These are phyloP conservation scores for Cladophialophora immunda DNA, from an alignment of 2,329 filamentous ascomycete genomes.

Conservation along the genomic window DNA sequence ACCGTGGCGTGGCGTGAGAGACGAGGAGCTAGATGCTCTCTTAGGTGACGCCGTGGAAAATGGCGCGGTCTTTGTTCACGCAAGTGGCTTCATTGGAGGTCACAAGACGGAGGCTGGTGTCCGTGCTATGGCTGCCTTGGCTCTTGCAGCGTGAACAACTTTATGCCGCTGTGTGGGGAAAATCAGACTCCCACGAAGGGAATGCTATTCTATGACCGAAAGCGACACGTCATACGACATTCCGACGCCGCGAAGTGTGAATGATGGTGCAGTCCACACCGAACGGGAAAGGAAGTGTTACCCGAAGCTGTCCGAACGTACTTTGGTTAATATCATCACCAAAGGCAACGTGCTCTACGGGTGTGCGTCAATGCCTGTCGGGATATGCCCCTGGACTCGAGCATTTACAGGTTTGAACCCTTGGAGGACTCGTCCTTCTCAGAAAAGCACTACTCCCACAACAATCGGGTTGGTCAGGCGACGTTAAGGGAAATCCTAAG, in stretches of 20 bases:
- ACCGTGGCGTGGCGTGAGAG: slow-evolving; percentile 88
- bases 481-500: background rate
- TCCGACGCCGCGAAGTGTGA: background rate
- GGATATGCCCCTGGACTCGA: background rate
- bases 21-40: slow-evolving; percentile 78
- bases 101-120: slow-evolving; percentile 91
- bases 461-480: background rate
- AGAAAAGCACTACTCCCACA: background rate
- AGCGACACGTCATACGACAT: background rate
- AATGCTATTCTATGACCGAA: background rate
- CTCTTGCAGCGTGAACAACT: slow-evolving; percentile 43
- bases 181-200: background rate
- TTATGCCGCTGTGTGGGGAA: background rate
- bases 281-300: background rate
- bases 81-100: slow-evolving; percentile 93
- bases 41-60: slow-evolving; percentile 52
- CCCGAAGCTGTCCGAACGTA: background rate
- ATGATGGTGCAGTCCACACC: background rate
- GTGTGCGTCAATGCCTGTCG: background rate
- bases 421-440: background rate
- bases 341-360: background rate
- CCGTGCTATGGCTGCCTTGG: slow-evolving; percentile 75
- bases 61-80: slow-evolving; percentile 89
- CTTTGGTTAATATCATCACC: background rate
- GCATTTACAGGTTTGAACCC: background rate